phyloP scores from a whole-genome alignment of 2,329 filamentous ascomycete species.

The Colletotrichum sp. region DNA sequence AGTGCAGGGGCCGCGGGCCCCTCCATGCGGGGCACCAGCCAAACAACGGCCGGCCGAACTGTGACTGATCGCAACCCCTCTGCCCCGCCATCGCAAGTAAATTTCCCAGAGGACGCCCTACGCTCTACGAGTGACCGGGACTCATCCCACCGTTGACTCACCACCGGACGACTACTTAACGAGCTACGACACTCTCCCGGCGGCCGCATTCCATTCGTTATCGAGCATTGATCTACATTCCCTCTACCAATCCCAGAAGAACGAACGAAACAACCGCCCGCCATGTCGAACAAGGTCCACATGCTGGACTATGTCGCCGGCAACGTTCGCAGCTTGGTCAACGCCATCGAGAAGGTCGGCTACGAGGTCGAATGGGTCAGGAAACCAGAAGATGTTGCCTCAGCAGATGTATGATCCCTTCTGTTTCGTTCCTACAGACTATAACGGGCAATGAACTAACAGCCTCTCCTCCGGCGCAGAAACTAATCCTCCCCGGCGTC shows the following conservation, averaged over 20 bases:
- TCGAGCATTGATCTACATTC: neutral
- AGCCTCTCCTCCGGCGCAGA: constrained; percentile 53
- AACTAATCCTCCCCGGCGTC: constrained; percentile 93
- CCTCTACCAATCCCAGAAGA: neutral
- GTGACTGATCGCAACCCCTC: constrained; percentile 4
- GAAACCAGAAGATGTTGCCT: constrained; percentile 80
- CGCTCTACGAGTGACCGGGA: neutral
- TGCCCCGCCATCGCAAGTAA: constrained; percentile 30
- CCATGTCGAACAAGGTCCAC: constrained; percentile 75
- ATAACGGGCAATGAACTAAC: neutral
- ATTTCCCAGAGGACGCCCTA: constrained; percentile 15
- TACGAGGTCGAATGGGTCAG: constrained; percentile 93
- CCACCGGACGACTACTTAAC: neutral
- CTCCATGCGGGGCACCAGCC: neutral
- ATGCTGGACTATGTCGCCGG: constrained; percentile 91
- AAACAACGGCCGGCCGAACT: neutral
- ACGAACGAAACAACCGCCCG: constrained; percentile 25
- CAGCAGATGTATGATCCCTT: constrained; percentile 72
- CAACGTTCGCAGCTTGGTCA: constrained; percentile 94
- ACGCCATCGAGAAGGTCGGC: constrained; percentile 95
- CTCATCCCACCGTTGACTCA: constrained; percentile 12
- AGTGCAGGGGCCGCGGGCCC: neutral
- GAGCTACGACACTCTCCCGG: neutral
- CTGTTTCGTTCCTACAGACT: neutral
- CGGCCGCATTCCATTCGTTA: constrained; percentile 6